A percentile compares a stretch with the other conserved stretches of the same genome.
Conservation (phyloP, 2,329 filamentous ascomycete species). For the Diaporthe caulivora region DNA sequence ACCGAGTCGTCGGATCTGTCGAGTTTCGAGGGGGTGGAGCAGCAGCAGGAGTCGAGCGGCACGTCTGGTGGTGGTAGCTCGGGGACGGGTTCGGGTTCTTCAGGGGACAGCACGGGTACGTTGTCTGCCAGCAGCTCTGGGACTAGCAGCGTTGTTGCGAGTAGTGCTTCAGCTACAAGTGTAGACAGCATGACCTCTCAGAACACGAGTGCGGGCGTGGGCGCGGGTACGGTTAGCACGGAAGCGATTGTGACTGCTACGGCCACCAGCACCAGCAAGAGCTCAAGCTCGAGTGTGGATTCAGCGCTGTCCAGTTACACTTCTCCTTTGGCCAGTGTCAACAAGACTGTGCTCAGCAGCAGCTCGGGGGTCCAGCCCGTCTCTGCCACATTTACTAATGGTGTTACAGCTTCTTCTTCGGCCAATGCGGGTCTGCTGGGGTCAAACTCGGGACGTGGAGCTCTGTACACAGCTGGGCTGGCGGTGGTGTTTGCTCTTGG, state of each 20-base stretch:
- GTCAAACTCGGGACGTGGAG: conserved; percentile 6
- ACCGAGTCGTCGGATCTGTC: conserved; percentile 55
- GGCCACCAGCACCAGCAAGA: conserved; percentile 6
- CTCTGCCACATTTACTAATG: conserved; percentile 22
- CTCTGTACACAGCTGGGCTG: conserved; percentile 17
- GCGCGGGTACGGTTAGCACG: background rate
- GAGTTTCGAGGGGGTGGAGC: conserved; percentile 56
- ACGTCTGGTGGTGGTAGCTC: conserved; percentile 19
- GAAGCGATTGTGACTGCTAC: background rate
- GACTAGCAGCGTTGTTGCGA: conserved; percentile 4
- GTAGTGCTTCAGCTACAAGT: conserved; percentile 35
- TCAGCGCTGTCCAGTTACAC: background rate
- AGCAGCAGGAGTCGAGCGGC: conserved; percentile 46
- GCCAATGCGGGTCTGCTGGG: conserved; percentile 25
- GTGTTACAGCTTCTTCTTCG: conserved; percentile 31
- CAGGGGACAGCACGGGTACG: conserved; percentile 24
- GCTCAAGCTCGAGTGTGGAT: background rate
- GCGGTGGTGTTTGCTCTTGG: conserved; percentile 31
- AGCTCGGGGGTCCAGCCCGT: background rate
- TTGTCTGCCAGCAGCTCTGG: conserved; percentile 14
- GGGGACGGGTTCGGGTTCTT: conserved; percentile 5
- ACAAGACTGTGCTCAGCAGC: conserved; percentile 9
- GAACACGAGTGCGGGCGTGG: background rate
- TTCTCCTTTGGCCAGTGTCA: conserved; percentile 6
- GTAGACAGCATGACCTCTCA: background rate